Percentiles rank a stretch among this genome's conserved stretches.
phyloP scores from a whole-genome alignment of 225 moss, liverwort and hornwort species.

The Pseudoscleropodium purum region DNA sequence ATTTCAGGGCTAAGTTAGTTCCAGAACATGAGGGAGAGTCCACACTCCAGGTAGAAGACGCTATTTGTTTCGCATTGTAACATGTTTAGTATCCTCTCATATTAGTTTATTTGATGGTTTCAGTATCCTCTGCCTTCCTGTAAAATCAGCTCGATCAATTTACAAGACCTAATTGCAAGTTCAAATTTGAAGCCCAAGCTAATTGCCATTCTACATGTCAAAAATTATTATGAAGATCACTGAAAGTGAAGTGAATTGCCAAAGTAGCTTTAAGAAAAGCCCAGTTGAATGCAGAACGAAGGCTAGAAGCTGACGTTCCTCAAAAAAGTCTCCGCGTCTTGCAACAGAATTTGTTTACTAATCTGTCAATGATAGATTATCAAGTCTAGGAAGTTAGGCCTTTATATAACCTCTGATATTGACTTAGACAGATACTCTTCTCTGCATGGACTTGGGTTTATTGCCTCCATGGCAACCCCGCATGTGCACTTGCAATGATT shows the following conservation, averaged over 20 bases:
- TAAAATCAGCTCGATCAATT: not conserved
- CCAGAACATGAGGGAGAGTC: not conserved
- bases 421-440: not conserved
- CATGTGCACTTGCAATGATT: slow-evolving; percentile 38
- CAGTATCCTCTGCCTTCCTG: not conserved
- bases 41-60: not conserved
- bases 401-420: not conserved
- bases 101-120: not conserved
- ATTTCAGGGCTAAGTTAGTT: not conserved
- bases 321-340: not conserved
- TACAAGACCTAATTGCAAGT: not conserved
- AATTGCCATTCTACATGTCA: not conserved
- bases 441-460: slow-evolving; percentile 7
- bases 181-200: not conserved
- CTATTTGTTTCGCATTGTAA: not conserved
- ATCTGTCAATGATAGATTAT: not conserved
- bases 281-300: not conserved
- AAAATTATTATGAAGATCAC: not conserved
- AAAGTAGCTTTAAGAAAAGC: not conserved
- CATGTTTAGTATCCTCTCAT: not conserved
- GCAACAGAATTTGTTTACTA: not conserved
- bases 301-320: not conserved
- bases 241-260: not conserved
- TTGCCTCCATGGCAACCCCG: slow-evolving; percentile 20
- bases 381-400: not conserved